These are phyloP conservation scores for Neonectria sp. DNA, from an alignment of 2,329 filamentous ascomycete genomes.

Conservation along the genomic window DNA sequence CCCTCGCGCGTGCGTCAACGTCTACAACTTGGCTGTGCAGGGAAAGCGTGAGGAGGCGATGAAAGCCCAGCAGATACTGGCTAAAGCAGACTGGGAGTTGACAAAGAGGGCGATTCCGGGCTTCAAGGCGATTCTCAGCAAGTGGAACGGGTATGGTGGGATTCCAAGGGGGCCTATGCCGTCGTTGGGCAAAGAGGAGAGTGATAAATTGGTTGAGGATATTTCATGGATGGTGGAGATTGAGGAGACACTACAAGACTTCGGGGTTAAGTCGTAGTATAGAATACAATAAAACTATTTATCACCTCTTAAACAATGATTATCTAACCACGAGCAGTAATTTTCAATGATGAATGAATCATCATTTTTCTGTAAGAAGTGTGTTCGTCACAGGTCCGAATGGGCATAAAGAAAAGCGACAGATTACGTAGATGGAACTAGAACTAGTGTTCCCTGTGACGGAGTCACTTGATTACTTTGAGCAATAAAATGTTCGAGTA, in stretches of 20 bases:
- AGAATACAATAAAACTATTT: no score
- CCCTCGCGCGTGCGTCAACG: slow-evolving; percentile 83
- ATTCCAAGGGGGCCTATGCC: slow-evolving; percentile 81
- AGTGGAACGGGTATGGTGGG: slow-evolving; percentile 86
- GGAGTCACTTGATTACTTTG: no score
- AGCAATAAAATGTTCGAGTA: neutral
- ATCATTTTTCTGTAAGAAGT: no score
- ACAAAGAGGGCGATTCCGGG: slow-evolving; percentile 88
- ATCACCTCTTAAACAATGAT: neutral
- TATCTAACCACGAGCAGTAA: no score
- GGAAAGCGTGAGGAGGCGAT: slow-evolving; percentile 83
- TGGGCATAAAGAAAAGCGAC: neutral
- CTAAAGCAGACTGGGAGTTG: slow-evolving; percentile 85
- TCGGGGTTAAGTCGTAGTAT: slow-evolving; percentile 12
- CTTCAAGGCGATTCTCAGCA: slow-evolving; percentile 86
- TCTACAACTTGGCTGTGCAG: slow-evolving; percentile 82
- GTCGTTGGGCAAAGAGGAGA: slow-evolving; percentile 71
- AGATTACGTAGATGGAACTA: neutral
- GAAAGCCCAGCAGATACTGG: slow-evolving; percentile 80
- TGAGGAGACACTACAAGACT: slow-evolving; percentile 65
- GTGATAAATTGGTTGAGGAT: slow-evolving; percentile 67
- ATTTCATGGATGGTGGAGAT: slow-evolving; percentile 76
- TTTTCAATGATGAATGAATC: no score
- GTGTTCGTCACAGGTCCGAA: no score
- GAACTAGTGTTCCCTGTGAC: neutral